phyloP scores from a whole-genome alignment of 331 rosid genomes.

The Quercus lobata region DNA sequence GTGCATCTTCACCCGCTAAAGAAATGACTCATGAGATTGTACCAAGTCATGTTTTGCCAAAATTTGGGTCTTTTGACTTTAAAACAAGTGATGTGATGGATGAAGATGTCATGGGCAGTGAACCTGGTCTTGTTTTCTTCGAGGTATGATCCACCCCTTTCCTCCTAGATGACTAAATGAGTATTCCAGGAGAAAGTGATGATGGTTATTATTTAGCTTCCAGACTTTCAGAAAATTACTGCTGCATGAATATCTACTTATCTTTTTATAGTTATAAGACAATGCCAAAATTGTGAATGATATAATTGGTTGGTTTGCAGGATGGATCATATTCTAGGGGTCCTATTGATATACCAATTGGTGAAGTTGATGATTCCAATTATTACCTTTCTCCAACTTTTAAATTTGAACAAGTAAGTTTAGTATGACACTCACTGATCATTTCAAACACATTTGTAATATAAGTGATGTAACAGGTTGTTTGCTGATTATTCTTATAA shows the following conservation, averaged over 20 bases:
- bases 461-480: neutral
- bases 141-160: constrained; percentile 52
- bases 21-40: constrained; percentile 14
- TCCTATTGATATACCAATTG: constrained; percentile 65
- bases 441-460: constrained; percentile 5
- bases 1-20: constrained; percentile 11
- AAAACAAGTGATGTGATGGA: constrained; percentile 75
- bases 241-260: constrained; percentile 1
- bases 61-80: constrained; percentile 68
- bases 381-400: constrained; percentile 75
- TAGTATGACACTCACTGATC: neutral
- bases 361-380: constrained; percentile 52
- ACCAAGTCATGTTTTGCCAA: constrained; percentile 44
- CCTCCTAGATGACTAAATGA: neutral
- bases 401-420: constrained; percentile 90
- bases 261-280: neutral
- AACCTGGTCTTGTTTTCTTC: constrained; percentile 86
- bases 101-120: constrained; percentile 84
- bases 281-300: neutral
- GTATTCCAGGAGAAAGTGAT: neutral
- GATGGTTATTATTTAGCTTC: neutral
- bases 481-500: neutral
- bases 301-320: constrained; percentile 34
- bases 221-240: constrained; percentile 4
- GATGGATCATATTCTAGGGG: constrained; percentile 98